phyloP scores from a whole-genome alignment of 2,329 filamentous ascomycete genomes.

The Cercospora beticola region DNA sequence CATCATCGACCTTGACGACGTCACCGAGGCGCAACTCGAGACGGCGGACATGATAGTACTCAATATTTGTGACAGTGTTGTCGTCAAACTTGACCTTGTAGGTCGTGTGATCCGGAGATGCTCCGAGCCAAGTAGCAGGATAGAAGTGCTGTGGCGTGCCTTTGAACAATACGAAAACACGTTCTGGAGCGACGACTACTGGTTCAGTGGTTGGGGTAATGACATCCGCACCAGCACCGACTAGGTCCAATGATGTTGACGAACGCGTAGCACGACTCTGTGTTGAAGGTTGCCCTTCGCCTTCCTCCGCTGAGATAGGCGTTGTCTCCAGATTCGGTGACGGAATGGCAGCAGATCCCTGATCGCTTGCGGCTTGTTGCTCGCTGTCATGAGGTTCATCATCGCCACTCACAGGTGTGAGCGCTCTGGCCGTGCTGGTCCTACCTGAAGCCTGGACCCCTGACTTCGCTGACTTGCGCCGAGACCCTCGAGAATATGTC shows the following conservation, averaged over 20 bases:
- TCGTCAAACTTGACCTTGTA: conserved; percentile 53
- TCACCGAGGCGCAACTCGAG: conserved; percentile 49
- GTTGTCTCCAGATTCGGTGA: neutral
- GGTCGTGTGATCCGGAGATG: conserved; percentile 42
- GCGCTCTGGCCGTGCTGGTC: neutral
- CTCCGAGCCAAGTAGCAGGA: conserved; percentile 58
- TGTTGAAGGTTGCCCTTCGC: neutral
- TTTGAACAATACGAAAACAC: conserved; percentile 60
- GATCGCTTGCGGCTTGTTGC: neutral
- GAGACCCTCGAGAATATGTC: conserved; percentile 19
- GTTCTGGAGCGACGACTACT: conserved; percentile 42
- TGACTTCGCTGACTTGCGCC: conserved; percentile 18
- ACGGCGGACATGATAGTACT: conserved; percentile 41
- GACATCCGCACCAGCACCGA: neutral
- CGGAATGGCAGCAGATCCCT: neutral
- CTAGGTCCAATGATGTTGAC: neutral
- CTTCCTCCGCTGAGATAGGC: neutral
- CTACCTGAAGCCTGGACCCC: neutral
- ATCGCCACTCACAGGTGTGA: neutral
- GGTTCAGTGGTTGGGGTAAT: neutral
- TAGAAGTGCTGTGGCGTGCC: conserved; percentile 55
- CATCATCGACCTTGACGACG: conserved; percentile 48
- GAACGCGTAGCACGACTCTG: neutral
- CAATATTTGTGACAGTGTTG: conserved; percentile 44
- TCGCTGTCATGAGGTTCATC: neutral